Evolutionary conservation across 495 filamentous ascomycete species (phyloP).

Genomic region (Penicillium salamii): DNA sequence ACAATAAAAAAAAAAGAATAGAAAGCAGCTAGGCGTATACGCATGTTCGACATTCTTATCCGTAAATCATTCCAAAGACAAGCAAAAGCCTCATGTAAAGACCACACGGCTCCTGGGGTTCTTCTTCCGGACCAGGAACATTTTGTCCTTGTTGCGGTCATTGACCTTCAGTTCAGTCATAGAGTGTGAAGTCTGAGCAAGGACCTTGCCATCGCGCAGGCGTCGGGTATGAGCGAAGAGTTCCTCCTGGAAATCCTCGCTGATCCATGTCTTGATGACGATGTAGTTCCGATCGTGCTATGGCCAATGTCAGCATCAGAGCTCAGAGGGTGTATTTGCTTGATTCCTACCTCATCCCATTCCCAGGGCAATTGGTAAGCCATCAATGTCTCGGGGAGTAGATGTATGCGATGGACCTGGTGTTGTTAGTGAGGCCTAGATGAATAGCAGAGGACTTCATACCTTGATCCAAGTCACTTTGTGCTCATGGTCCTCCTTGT

Average conservation of each 20-base stretch:
- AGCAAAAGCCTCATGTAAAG: slow-evolving; percentile 25
- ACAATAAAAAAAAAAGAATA: too few relatives aligned
- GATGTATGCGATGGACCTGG: slow-evolving; percentile 48
- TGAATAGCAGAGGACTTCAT: too few relatives aligned
- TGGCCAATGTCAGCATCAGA: neutral
- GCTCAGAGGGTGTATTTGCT: too few relatives aligned
- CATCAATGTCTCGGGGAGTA: slow-evolving; percentile 49
- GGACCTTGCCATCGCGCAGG: slow-evolving; percentile 52
- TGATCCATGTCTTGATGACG: slow-evolving; percentile 74
- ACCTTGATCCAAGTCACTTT: slow-evolving; percentile 55
- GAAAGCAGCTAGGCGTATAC: slow-evolving; percentile 3
- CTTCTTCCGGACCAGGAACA: slow-evolving; percentile 66
- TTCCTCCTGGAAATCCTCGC: slow-evolving; percentile 66
- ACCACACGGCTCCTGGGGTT: slow-evolving; percentile 33
- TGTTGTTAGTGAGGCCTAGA: slow-evolving; percentile 10
- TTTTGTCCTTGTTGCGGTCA: slow-evolving; percentile 50
- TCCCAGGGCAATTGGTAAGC: slow-evolving; percentile 49
- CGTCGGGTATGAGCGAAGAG: slow-evolving; percentile 70
- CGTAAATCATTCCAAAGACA: slow-evolving; percentile 1
- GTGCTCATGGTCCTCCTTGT: slow-evolving; percentile 46
- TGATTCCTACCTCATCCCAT: slow-evolving; percentile 43
- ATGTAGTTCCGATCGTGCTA: slow-evolving; percentile 65
- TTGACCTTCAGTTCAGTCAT: slow-evolving; percentile 49
- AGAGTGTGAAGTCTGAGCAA: slow-evolving; percentile 42
- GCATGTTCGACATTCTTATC: neutral